These are phyloP conservation scores for Sugiyamaella smithiae DNA, from an alignment of 805 yeast genomes.

Conservation along the genomic window DNA sequence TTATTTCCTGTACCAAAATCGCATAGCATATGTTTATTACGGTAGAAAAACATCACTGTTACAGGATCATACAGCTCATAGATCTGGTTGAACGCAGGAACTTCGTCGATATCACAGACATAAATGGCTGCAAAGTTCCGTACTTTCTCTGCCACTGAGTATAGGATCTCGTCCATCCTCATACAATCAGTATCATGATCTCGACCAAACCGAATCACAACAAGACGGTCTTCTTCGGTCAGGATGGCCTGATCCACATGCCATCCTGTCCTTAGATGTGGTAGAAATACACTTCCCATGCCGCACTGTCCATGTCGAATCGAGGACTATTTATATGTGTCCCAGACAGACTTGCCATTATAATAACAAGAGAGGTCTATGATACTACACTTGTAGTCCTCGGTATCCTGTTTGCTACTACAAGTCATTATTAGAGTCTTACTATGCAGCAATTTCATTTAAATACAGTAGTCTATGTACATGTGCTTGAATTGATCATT, in stretches of 20 bases:
- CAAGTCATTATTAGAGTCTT: no score
- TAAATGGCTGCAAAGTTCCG: constrained; percentile 86
- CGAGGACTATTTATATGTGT: no score
- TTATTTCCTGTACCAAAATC: constrained; percentile 98
- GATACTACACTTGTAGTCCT: no score
- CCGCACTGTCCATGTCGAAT: no score
- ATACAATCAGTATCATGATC: constrained; percentile 74
- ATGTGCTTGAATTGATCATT: constrained; percentile 1
- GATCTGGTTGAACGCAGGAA: constrained; percentile 87
- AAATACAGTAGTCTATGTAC: no score
- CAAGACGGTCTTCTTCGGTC: constrained; percentile 80
- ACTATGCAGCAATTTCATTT: no score
- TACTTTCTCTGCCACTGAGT: constrained; percentile 74
- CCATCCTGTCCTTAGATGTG: constrained; percentile 84
- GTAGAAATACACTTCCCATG: constrained; percentile 81
- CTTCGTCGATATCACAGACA: constrained; percentile 83
- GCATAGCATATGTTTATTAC: constrained; percentile 95
- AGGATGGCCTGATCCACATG: constrained; percentile 97
- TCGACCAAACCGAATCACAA: constrained; percentile 83
- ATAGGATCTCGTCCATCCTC: constrained; percentile 86
- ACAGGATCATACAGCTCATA: constrained; percentile 87
- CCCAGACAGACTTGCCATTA: no score
- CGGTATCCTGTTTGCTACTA: no score
- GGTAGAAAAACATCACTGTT: constrained; percentile 88
- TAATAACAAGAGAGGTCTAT: no score